Conservation (phyloP, 2,329 filamentous ascomycete genomes). For the Dactylella cylindrospora region DNA sequence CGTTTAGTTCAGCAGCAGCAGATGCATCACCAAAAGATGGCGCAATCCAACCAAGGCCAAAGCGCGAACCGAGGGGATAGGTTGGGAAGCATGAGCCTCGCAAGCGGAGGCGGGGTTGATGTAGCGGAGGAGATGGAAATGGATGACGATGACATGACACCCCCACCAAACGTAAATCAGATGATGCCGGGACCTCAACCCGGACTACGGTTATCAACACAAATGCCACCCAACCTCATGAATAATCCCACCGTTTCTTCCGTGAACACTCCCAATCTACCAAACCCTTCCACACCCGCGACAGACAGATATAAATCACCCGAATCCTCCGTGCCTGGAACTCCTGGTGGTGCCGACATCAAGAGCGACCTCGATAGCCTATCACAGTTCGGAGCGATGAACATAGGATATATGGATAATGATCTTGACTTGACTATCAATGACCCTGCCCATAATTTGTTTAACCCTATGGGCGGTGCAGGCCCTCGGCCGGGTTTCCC, state of each 20-base stretch:
- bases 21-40: constrained; percentile 49
- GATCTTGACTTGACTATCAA: constrained; percentile 55
- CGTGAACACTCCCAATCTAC: constrained; percentile 88
- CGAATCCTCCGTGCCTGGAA: constrained; percentile 69
- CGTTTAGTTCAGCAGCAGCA: constrained; percentile 52
- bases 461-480: constrained; percentile 42
- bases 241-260: constrained; percentile 67
- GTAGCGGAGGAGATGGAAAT: constrained; percentile 94
- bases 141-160: constrained; percentile 65
- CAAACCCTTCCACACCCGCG: constrained; percentile 59
- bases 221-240: constrained; percentile 62
- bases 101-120: constrained; percentile 60
- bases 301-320: constrained; percentile 55
- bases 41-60: constrained; percentile 40
- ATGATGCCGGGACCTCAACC: constrained; percentile 63
- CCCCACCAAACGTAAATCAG: constrained; percentile 51
- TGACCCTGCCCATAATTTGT: constrained; percentile 50
- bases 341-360: constrained; percentile 62
- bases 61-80: constrained; percentile 39
- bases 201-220: constrained; percentile 58
- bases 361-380: constrained; percentile 72
- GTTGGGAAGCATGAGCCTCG: constrained; percentile 56
- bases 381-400: constrained; percentile 57
- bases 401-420: constrained; percentile 64
- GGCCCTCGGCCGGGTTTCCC: constrained; percentile 50